Evolutionary conservation across 495 filamentous ascomycete species (phyloP).

Genomic region (Trichoderma orchidacearum): DNA sequence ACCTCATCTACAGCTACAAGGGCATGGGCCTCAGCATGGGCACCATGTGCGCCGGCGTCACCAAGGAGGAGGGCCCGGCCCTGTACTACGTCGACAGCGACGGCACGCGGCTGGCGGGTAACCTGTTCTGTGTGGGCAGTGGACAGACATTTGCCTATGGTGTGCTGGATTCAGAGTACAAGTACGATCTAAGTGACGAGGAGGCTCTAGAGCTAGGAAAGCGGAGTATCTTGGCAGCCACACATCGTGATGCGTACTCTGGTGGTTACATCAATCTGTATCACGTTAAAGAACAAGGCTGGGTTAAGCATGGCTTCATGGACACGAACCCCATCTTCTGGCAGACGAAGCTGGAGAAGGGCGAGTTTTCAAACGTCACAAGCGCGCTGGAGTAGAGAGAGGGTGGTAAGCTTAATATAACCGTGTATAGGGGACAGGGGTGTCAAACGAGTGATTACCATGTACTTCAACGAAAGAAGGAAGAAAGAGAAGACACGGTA

Average conservation of each 20-base stretch:
- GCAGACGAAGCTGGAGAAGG: constrained; percentile 96
- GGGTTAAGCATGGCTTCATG: constrained; percentile 95
- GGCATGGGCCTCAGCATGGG: constrained; percentile 96
- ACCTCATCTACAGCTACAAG: constrained; percentile 96
- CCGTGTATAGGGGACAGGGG: too few species aligned
- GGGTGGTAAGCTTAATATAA: not conserved
- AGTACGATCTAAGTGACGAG: constrained; percentile 70
- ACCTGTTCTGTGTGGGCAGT: constrained; percentile 95
- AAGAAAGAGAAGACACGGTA: constrained; percentile 6
- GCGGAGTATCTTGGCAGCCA: constrained; percentile 89
- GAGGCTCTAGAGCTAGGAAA: constrained; percentile 84
- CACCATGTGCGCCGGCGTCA: constrained; percentile 97
- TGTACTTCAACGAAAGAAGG: constrained; percentile 5
- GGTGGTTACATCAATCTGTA: constrained; percentile 98
- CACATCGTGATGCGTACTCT: constrained; percentile 93
- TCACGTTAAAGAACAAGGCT: constrained; percentile 95
- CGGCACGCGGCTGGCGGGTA: constrained; percentile 81
- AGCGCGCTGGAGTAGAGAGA: constrained; percentile 44
- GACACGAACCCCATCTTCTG: constrained; percentile 97
- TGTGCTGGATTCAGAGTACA: constrained; percentile 90
- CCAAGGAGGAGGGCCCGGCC: constrained; percentile 87
- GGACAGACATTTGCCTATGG: constrained; percentile 98
- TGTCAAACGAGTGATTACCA: too few species aligned
- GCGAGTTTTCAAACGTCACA: constrained; percentile 95
- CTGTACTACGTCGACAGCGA: constrained; percentile 99